Base-by-base conservation (phyloP, 192 early-diverging fungal genomes). In the Tieghemiomyces parasiticus region DNA sequence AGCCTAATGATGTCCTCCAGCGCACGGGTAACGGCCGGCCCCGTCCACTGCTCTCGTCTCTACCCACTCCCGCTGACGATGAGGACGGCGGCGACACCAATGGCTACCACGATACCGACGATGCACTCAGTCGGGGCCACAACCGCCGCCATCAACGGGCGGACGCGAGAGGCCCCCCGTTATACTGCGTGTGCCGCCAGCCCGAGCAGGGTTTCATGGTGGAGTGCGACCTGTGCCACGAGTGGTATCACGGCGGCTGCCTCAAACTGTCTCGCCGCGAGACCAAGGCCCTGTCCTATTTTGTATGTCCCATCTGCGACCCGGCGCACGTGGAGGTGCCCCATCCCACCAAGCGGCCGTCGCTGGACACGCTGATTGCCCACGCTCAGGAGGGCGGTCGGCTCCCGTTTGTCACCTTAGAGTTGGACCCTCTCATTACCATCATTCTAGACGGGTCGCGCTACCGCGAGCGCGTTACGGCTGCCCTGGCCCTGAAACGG, bases 151-250 rank as follows among this genome's bases (percentile, higher is more conserved):
- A 16, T 6, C 8, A 42, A 6, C 16, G 8, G 38, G 38, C 38
- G 8, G 38, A 16, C 38, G 6, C 38, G 16, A 12, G 16, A 4
- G 31, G 34, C 0, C 22, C 35, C 9, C n/a, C 55, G 0, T 38
- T 67, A 58, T 83, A 78, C 59, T 89, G 86, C 58, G 61, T 85
- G 22, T 89, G 86, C 29, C 66, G 81, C 48, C 64, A 66, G 24
- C 62, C 76, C 2, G 84, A 86, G 44, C 60, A 66, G 35, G 83
- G 78, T 1, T 53, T 79, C 63, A 86, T 86, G 84, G 74, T 84
- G 10, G 75, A 85, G 58, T 87, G 85, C 53, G 80, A 78, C 48
- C 32, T 65, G 9, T 87, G 85, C 59, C 65, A 71, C 10, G 85
- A 83, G 44, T 81, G 80, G 85, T 79, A 81, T 62, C 85, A 87